Conservation (phyloP, 148 eudicot genomes). For the Salicornia ramosissima region DNA sequence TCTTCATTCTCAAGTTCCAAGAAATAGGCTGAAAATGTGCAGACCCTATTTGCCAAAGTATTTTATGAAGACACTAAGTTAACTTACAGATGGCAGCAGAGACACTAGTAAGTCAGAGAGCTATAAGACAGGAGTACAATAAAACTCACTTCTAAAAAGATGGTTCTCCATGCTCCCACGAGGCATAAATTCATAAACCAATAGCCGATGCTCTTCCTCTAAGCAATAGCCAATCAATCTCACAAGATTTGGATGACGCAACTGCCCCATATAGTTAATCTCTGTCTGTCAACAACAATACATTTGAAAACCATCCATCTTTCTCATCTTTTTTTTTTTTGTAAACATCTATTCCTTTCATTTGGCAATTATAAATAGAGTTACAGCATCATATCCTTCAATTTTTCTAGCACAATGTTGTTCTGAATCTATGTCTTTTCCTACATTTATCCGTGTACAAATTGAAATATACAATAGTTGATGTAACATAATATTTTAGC, state of each 20-base stretch:
- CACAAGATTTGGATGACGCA: conserved; percentile 31
- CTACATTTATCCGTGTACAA: too few relatives aligned
- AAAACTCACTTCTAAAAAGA: conserved; percentile 28
- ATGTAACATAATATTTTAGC: too few relatives aligned
- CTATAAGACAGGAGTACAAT: background rate
- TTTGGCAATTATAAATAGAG: background rate
- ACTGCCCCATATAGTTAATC: conserved; percentile 31
- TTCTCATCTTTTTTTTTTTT: too few relatives aligned
- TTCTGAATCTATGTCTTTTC: too few relatives aligned
- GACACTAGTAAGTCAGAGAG: background rate
- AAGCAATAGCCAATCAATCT: conserved; percentile 32
- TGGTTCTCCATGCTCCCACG: conserved; percentile 37
- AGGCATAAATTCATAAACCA: conserved; percentile 35
- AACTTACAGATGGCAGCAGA: background rate
- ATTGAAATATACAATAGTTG: too few relatives aligned
- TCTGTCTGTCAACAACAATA: conserved; percentile 23
- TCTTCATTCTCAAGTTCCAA: too few relatives aligned
- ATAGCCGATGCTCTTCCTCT: conserved; percentile 34
- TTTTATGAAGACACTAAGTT: background rate
- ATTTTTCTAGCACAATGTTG: too few relatives aligned
- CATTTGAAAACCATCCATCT: background rate
- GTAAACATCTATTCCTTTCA: conserved; percentile 6
- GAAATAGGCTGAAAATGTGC: conserved; percentile 27
- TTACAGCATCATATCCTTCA: too few relatives aligned
- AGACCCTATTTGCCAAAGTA: conserved; percentile 23